Conservation (phyloP, 2,329 filamentous ascomycete species). For the Myrmaecium sp. region DNA sequence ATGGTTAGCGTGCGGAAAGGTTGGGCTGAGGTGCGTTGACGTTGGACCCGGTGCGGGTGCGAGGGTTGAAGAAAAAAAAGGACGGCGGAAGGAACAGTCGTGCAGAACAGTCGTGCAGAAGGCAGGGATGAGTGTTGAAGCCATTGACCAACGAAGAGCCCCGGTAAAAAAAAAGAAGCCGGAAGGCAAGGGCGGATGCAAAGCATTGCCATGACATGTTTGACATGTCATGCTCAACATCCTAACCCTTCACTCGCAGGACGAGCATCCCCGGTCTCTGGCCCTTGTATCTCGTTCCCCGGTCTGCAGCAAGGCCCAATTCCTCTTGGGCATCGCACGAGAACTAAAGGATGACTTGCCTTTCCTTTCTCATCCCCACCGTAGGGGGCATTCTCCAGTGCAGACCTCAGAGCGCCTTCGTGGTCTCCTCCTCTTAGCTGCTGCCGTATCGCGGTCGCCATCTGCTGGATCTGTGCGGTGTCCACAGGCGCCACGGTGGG, state of each 20-base stretch:
- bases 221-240: too few species aligned
- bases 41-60: neutral
- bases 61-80: neutral
- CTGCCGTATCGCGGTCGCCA: constrained; percentile 72
- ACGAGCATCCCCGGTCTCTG: too few species aligned
- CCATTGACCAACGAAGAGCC: too few species aligned
- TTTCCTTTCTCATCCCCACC: constrained; percentile 36
- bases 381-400: constrained; percentile 71
- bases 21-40: constrained; percentile 4
- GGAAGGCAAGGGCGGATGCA: too few species aligned
- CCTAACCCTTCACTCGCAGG: too few species aligned
- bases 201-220: too few species aligned
- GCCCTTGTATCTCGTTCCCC: too few species aligned
- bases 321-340: too few species aligned
- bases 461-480: constrained; percentile 60
- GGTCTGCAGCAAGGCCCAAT: too few species aligned
- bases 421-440: constrained; percentile 71
- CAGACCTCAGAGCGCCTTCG: constrained; percentile 70
- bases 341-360: constrained; percentile 21
- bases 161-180: too few species aligned
- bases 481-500: constrained; percentile 58
- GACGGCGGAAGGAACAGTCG: neutral
- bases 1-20: constrained; percentile 7
- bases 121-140: too few species aligned
- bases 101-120: too few species aligned